Base-by-base conservation (phyloP, 768 basidiomycete genomes). In the Russula sp. region DNA sequence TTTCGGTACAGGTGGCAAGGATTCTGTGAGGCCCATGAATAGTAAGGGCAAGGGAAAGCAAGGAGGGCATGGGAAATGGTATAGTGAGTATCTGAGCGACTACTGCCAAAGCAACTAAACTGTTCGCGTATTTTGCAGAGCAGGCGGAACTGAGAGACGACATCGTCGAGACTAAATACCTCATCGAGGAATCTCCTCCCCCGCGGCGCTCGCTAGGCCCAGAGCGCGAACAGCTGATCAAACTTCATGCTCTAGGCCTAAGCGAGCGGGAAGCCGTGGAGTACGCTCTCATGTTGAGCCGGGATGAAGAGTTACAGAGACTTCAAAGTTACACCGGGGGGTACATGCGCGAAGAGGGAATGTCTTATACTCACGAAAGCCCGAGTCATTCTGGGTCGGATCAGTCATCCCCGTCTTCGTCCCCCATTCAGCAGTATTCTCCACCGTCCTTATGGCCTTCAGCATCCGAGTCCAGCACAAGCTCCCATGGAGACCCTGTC, bases 281-380 rank as follows among this genome's bases (percentile, higher is more conserved):
- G 68, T 93, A 93, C 66, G 79, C 85, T 0, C 70, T 93, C 49
- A 93, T 93, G 89, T 79, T 93, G 65, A 92, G 89, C 64, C 83
- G 87, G 9, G 91, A 93, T 49, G 88, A 92, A 70, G 83, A 81
- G 43, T 71, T 74, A 51, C 54, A 56, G n/a, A 68, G 70, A 58
- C 66, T 71, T 11, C 52, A 41, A 42, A 45, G 57, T 34, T 18
- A 36, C 34, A 47, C 7, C 11, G 48, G 39, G 16, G 41, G 39
- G 25, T n/a, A 70, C 7, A 46, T 41, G 36, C 59, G 58, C 10
- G 81, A 83, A 20, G 81, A 84, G 56, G 84, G 81, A 3, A 77
- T 84, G 3, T 85, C 84, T 61, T 80, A 81, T 59, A 79, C 73
- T 20, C 81, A 85, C 36, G 58, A 56, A n/a, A 43, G 34, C 51